These are phyloP conservation scores for Dryas alaskensis DNA, from an alignment of 306 rosid species.

Conservation along the genomic window DNA sequence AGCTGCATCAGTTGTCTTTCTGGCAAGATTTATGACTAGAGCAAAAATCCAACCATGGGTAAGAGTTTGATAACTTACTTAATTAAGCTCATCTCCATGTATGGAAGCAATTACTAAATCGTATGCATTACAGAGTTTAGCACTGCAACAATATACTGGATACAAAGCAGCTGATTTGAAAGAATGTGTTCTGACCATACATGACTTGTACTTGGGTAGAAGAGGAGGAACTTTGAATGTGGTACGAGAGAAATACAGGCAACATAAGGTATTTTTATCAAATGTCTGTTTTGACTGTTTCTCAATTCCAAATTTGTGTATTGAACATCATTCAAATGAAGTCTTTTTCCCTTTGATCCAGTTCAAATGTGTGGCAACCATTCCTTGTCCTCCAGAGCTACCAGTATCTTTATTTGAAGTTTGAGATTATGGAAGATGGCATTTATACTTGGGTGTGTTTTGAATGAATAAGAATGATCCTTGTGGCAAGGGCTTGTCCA, in stretches of 20 bases:
- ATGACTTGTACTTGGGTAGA: constrained; percentile 71
- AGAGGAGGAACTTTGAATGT: constrained; percentile 63
- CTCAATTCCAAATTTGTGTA: background rate
- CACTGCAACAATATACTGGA: constrained; percentile 45
- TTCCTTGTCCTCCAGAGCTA: constrained; percentile 71
- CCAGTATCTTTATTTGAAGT: constrained; percentile 55
- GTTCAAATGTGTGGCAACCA: constrained; percentile 68
- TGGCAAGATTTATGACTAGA: constrained; percentile 57
- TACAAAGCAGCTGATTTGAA: constrained; percentile 62
- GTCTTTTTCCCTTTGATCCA: constrained; percentile 31
- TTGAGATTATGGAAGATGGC: constrained; percentile 15
- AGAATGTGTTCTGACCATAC: constrained; percentile 61
- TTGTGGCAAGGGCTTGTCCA: background rate
- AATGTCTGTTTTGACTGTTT: background rate
- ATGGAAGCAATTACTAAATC: constrained; percentile 8
- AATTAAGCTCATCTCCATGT: background rate
- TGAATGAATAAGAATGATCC: background rate
- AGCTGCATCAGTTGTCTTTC: constrained; percentile 72
- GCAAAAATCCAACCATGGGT: constrained; percentile 81
- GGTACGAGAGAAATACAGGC: constrained; percentile 79
- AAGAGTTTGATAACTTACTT: constrained; percentile 13
- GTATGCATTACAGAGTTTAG: constrained; percentile 42
- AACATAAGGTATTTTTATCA: constrained; percentile 56
- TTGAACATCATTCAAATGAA: constrained; percentile 17
- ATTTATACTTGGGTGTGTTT: background rate